Evolutionary conservation across 2,329 filamentous ascomycete species (phyloP), one percentile per base, ranked within the genome.

Genomic region (Cercospora sp.): DNA sequence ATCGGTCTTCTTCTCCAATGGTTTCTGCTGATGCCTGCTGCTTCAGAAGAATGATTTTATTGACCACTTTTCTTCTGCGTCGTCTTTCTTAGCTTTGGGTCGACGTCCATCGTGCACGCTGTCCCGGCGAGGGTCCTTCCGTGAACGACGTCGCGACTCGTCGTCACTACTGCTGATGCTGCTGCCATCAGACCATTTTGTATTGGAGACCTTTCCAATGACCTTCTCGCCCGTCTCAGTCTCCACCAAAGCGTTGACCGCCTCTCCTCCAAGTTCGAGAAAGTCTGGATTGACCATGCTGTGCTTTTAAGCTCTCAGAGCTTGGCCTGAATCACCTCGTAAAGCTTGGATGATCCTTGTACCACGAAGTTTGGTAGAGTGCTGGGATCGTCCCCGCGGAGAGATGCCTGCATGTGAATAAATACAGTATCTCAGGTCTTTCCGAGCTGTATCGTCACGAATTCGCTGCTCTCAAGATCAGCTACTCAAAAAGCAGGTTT

Each of bases 281-380:
- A 63, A 63, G 48, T 63, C 61, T 20, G 51, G 20, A 23, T 60
- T 60, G 2, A 51, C 48, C 61, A 63, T 63, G 45, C 55, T 63
- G 61, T 39, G 33, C 7, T 31, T 13, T 48, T 28, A 31, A 42
- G 36, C 36, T 42, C 23, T 20, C 18, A 60, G 23, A 31, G 58
- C 58, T 60, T 60, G 58, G 58, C 53, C 26, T 31, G 30, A 18
- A 31, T 58, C 36, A n/a, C 36, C 36, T 42, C 36, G 36, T n/a
- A 13, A 55, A 55, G 48, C 48, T 55, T 55, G 48, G 48, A 55
- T 55, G 23, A 28, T 28, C 48, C 48, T 55, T 13, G 48, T 28
- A 26, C 23, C 13, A 16, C 13, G 48, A 28, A 55, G 48, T 30
- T n/a, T n/a, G 23, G 48, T 55, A 9, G 23, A 55, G 48, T 13